Base-by-base conservation (phyloP, 179 eudicot genomes). In the Patellifolia procumbens region DNA sequence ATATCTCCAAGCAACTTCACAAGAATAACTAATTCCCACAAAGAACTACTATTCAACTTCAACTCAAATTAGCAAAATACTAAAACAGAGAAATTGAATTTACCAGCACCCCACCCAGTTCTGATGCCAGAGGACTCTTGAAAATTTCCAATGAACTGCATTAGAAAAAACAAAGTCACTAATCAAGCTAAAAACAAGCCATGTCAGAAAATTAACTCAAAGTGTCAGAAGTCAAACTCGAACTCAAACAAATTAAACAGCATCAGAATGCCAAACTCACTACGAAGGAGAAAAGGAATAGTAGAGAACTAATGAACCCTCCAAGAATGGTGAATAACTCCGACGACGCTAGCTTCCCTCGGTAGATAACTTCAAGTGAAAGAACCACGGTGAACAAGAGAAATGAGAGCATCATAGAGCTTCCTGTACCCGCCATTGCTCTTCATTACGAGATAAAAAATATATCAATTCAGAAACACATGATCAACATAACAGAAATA, bases 71-170 rank as follows among this genome's bases (percentile, higher is more conserved):
- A 63, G 26, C 66, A 28, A 42, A 60, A 13, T 31, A 53, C 13
- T 20, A 24, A 55, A 63, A 48, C 32, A 83, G 16, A 56, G 61
- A 35, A 63, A 48, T 11, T 51, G 35, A 68, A 74, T 85, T 87
- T 84, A 92, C 97, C 96, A 74, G 92, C 81, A 74, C 96, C 97
- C 96, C 96, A 92, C 11, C 94, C 96, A 72, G 92, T 89, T 87
- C 66, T 91, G 78, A 83, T 68, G 78, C 96, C 97, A 85, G 77
- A 73, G 5, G 88, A 83, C 82, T 92, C 96, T 81, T 91, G 96
- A 75, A 87, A 89, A 76, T 91, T 91, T 61, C 96, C 97, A 84
- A 91, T 85, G 82, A 91, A 92, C 97, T 92, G 89, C 79, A 83
- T 79, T 34, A 19, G 16, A 68, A 72, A 70, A 5, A 20, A 26